Percentiles rank a stretch among this genome's conserved stretches.
phyloP scores from a whole-genome alignment of 176 grass and related monocot species.

The Olyra latifolia region DNA sequence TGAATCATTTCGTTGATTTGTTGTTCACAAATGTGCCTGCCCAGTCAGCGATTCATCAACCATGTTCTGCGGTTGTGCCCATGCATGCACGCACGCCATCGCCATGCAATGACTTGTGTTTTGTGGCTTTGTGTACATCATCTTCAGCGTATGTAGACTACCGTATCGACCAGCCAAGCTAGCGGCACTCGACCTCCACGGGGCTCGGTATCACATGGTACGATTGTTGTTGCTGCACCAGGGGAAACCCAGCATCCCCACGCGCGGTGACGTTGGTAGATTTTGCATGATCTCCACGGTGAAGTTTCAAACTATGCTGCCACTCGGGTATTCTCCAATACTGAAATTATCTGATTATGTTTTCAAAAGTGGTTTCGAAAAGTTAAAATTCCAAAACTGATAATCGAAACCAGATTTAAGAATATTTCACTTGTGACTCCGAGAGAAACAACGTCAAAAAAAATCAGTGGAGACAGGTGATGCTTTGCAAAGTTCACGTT shows the following conservation, averaged over 20 bases:
- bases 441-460: no score
- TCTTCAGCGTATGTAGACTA: not conserved
- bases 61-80: no score
- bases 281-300: not conserved
- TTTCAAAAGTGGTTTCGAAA: no score
- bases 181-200: not conserved
- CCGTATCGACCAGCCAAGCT: not conserved
- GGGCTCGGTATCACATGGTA: not conserved
- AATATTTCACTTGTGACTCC: no score
- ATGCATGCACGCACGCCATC: no score
- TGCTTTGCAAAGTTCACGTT: no score
- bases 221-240: not conserved
- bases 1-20: not conserved
- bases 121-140: not conserved
- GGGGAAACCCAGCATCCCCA: not conserved
- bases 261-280: not conserved
- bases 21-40: not conserved
- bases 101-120: not conserved
- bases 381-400: no score
- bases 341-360: no score
- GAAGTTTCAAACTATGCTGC: not conserved
- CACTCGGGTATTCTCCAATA: no score
- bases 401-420: no score
- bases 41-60: slow-evolving; percentile 6
- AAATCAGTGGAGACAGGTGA: no score